Conservation (phyloP, 768 basidiomycete genomes). For the Steccherinum ochraceum region DNA sequence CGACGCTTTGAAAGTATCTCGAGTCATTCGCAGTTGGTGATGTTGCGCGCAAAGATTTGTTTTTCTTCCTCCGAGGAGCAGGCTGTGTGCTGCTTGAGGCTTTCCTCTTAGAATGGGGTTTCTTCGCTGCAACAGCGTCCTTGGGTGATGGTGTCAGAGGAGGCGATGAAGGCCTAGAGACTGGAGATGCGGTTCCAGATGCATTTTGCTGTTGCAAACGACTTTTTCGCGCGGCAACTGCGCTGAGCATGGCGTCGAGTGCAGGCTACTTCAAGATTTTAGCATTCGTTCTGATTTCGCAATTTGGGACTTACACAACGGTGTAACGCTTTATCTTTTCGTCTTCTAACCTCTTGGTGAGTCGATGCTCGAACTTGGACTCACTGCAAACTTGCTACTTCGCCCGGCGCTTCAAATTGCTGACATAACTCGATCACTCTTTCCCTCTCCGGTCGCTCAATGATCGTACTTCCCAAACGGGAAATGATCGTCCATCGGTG, state of each 20-base stretch:
- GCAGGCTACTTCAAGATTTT: no score
- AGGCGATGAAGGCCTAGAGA: conserved; percentile 13
- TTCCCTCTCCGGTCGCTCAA: background rate
- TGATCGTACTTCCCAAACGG: background rate
- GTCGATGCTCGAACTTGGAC: no score
- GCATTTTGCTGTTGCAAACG: conserved; percentile 28
- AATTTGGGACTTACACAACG: no score
- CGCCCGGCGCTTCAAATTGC: no score
- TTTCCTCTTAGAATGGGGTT: conserved; percentile 15
- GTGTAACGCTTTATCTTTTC: no score
- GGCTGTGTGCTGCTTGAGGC: conserved; percentile 12
- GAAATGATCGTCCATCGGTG: background rate
- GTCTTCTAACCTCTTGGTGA: no score
- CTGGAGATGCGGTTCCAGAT: conserved; percentile 9
- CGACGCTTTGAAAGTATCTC: conserved; percentile 7
- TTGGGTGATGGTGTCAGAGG: conserved; percentile 13
- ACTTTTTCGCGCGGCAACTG: conserved; percentile 68
- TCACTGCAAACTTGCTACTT: no score
- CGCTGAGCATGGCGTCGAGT: conserved; percentile 52
- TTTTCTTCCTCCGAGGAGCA: background rate
- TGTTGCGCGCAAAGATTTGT: background rate
- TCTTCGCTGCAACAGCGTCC: conserved; percentile 41
- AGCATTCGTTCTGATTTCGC: no score
- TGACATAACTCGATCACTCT: background rate
- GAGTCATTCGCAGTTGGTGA: background rate